A percentile compares a stretch with the other conserved stretches of the same genome.
Conservation (phyloP, 371 early-diverging fungal species). For the Zychaea mexicana region DNA sequence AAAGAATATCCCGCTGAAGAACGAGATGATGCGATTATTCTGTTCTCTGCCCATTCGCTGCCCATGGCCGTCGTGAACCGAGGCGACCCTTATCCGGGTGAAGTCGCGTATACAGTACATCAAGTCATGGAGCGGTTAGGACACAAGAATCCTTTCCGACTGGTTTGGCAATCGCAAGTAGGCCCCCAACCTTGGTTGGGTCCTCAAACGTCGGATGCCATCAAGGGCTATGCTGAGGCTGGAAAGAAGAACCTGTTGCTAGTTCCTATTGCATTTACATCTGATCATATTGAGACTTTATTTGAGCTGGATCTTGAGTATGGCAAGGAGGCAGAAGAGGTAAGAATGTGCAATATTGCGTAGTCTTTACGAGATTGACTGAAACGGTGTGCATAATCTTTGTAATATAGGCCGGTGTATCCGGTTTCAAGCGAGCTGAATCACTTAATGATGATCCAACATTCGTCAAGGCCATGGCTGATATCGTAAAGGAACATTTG, state of each 20-base stretch:
- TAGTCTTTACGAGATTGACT: too few relatives aligned
- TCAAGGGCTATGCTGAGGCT: slow-evolving; percentile 73
- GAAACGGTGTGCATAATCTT: too few relatives aligned
- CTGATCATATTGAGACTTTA: slow-evolving; percentile 96
- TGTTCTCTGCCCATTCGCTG: slow-evolving; percentile 96
- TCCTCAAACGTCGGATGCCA: slow-evolving; percentile 84
- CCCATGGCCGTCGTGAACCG: slow-evolving; percentile 93
- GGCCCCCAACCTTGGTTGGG: slow-evolving; percentile 95
- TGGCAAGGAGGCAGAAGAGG: slow-evolving; percentile 83
- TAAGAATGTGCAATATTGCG: slow-evolving; percentile 17
- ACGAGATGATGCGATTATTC: slow-evolving; percentile 74
- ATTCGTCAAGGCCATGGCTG: slow-evolving; percentile 88
- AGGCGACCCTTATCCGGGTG: slow-evolving; percentile 89
- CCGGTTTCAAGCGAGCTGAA: slow-evolving; percentile 84
- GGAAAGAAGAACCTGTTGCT: slow-evolving; percentile 81
- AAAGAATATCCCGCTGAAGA: slow-evolving; percentile 64
- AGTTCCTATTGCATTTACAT: slow-evolving; percentile 95
- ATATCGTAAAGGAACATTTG: slow-evolving; percentile 83
- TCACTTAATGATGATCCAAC: slow-evolving; percentile 89
- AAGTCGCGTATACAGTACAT: slow-evolving; percentile 92
- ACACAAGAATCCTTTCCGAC: slow-evolving; percentile 80
- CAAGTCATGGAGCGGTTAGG: slow-evolving; percentile 79
- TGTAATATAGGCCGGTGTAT: slow-evolving; percentile 61
- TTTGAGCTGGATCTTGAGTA: slow-evolving; percentile 95
- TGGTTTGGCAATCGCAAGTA: slow-evolving; percentile 97